These are phyloP conservation scores for Durotheca rogersii DNA, from an alignment of 495 filamentous ascomycete species.

Conservation along the genomic window DNA sequence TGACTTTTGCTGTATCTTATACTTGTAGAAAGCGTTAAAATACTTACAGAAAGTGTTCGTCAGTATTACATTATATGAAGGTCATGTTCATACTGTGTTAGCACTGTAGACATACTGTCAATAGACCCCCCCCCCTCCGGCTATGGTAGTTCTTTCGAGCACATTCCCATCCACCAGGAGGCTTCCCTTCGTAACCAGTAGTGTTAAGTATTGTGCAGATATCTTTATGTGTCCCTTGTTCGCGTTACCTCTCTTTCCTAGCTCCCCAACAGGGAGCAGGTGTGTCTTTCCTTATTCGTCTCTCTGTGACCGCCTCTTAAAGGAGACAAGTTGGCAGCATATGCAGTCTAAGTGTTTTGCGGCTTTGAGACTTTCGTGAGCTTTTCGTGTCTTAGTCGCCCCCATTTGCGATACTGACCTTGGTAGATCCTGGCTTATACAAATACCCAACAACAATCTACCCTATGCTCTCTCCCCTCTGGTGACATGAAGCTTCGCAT, in stretches of 20 bases:
- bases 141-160: conserved; percentile 9
- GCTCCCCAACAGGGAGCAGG: conserved; percentile 1
- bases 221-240: not conserved
- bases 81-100: too few relatives aligned
- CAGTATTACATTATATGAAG: too few relatives aligned
- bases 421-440: conserved; percentile 13
- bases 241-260: not conserved
- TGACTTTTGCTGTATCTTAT: too few relatives aligned
- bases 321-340: conserved; percentile 22
- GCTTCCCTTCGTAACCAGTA: conserved; percentile 3
- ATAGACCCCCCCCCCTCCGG: too few relatives aligned
- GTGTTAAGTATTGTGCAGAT: conserved; percentile 12
- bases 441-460: conserved; percentile 5
- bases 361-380: conserved; percentile 22
- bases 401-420: not conserved
- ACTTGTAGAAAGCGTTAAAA: too few relatives aligned
- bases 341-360: conserved; percentile 7
- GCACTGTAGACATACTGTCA: too few relatives aligned
- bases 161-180: conserved; percentile 6
- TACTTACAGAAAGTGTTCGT: too few relatives aligned
- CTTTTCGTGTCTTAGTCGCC: conserved; percentile 25
- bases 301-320: conserved; percentile 12
- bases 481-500: not conserved
- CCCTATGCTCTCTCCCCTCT: conserved; percentile 19
- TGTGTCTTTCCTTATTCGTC: conserved; percentile 11